Evolutionary conservation across 176 grass and related monocot species (phyloP), one percentile per base, ranked within the genome.

Genomic region (Puya raimondii): DNA sequence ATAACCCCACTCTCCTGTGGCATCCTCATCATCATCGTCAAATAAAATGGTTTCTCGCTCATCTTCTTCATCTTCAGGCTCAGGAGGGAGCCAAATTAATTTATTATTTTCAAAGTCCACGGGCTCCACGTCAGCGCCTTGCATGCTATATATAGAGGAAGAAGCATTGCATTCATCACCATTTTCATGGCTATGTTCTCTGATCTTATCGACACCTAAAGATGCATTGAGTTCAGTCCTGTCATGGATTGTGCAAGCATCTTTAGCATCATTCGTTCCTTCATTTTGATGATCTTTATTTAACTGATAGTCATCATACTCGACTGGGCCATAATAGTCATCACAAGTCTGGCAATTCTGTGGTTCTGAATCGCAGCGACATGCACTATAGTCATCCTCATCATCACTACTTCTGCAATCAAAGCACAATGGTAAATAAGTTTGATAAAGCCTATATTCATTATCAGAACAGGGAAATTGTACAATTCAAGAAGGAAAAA

Each of bases 21-120:
- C 71, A 81, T 82, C 84, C 23, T 85, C 81, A 64, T 92, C 86
- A 77, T 99, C 87, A 79, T 92, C 88, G 66, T 96, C 89, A 81
- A 71, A 80, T 49, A 79, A 48, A 78, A 22, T 66, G 64, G 75
- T 72, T 75, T 97, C 89, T 64, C 75, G 73, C 65, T 91, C 92
- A 51, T 92, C 94, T 80, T 96, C 93, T 85, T 81, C 89, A 59
- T 99, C 87, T 74, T 93, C 89, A 18, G 94, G 84, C 63, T 99
- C 94, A 9, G 94, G 94, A 76, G 84, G 75, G 48, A 84, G 50
- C 94, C 94, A 99, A 74, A 99, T 74, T 81, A 72, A 82, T 47
- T 56, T 52, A 71, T 93, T 93, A 74, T 90, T 99, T 84, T 93
- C 94, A 73, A 92, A 89, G 70, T 99, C 94, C 57, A 92, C 77